phyloP scores from a whole-genome alignment of 2,329 filamentous ascomycete genomes.

The Xylariaceae sp. region DNA sequence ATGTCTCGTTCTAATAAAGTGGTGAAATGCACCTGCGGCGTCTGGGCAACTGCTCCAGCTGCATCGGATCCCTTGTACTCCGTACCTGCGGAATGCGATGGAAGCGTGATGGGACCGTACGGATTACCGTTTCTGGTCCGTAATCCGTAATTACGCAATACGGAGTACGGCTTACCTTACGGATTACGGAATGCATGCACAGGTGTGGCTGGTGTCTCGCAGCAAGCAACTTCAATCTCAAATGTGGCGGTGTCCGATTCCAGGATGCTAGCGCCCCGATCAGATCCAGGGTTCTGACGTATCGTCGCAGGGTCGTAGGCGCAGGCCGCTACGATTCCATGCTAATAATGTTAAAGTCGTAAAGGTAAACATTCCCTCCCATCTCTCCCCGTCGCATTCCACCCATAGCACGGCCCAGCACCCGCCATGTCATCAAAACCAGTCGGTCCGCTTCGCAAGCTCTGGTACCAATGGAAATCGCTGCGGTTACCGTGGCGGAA shows the following conservation, averaged over 20 bases:
- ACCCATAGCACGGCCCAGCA: not conserved
- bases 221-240: not conserved
- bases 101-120: too few relatives aligned
- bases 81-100: not conserved
- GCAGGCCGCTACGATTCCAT: not conserved
- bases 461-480: constrained; percentile 59
- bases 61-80: not conserved
- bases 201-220: not conserved
- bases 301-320: not conserved
- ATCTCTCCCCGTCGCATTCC: constrained; percentile 4
- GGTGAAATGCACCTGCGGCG: not conserved
- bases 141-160: not conserved
- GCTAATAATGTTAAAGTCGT: not conserved
- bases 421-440: constrained; percentile 34
- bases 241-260: not conserved
- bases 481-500: constrained; percentile 60
- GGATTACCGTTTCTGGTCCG: not conserved
- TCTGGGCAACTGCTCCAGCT: not conserved
- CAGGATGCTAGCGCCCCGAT: not conserved
- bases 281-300: not conserved
- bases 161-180: not conserved
- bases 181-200: not conserved
- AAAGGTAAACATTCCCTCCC: not conserved
- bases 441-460: constrained; percentile 36
- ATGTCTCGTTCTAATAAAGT: not conserved